These are phyloP conservation scores for Magnaporthales sp. DNA, from an alignment of 2,329 filamentous ascomycete genomes.

Conservation along the genomic window DNA sequence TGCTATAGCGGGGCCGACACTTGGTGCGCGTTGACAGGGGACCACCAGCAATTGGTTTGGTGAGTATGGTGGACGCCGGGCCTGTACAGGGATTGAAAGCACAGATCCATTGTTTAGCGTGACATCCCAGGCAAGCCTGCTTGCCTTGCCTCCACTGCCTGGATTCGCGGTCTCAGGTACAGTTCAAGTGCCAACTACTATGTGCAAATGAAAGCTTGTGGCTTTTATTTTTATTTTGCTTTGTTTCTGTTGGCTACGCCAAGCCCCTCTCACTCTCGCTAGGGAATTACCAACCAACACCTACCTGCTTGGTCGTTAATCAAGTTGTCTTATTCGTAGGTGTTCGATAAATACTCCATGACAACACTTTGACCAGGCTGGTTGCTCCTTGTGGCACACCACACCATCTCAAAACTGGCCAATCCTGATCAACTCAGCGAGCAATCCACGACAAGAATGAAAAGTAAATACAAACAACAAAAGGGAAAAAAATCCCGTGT, in stretches of 20 bases:
- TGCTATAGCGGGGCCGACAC: background rate
- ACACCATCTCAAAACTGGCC: background rate
- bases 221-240: background rate
- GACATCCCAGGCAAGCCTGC: background rate
- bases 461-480: background rate
- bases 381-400: background rate
- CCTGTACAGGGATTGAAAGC: background rate
- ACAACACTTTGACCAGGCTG: background rate
- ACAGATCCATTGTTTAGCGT: background rate
- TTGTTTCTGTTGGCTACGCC: background rate
- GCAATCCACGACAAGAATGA: background rate
- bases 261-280: background rate
- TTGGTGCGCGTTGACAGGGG: background rate
- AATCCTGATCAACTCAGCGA: background rate
- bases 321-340: no score
- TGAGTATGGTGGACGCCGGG: background rate
- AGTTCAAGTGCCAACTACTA: constrained; percentile 2
- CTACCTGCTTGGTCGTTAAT: background rate
- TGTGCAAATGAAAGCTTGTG: background rate
- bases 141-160: background rate
- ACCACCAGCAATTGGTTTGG: background rate
- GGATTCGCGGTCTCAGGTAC: background rate
- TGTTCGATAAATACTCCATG: no score
- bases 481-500: background rate
- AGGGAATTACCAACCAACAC: background rate